Evolutionary conservation across 306 rosid species (phyloP).

Genomic region (Prunus mongolica): DNA sequence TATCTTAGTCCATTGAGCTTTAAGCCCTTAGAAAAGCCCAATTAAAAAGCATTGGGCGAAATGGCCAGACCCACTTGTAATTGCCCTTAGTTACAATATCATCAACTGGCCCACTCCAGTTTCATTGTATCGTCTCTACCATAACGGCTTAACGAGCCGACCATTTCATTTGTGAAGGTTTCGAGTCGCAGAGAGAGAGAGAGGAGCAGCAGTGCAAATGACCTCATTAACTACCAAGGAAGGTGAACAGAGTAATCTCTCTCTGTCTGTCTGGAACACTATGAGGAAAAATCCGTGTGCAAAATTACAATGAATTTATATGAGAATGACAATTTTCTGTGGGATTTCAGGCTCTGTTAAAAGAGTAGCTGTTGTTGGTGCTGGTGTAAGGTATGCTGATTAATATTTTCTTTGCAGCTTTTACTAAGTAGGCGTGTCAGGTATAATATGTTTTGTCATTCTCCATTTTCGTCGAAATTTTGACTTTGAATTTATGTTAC

Average conservation of each 20-base stretch:
- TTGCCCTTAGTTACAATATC: background rate
- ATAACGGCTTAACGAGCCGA: background rate
- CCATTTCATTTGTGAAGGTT: background rate
- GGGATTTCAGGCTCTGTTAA: conserved; percentile 51
- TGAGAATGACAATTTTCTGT: too few species aligned
- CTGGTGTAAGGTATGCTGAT: conserved; percentile 72
- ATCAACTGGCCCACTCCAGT: background rate
- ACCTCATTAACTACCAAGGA: conserved; percentile 42
- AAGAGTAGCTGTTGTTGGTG: conserved; percentile 88
- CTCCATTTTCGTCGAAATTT: background rate
- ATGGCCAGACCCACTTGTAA: background rate
- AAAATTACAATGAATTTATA: background rate
- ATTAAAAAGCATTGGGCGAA: background rate
- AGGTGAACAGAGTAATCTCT: conserved; percentile 34
- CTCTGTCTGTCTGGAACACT: conserved; percentile 2
- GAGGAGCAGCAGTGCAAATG: conserved; percentile 29
- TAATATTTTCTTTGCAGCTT: background rate
- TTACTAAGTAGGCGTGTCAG: background rate
- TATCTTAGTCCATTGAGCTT: background rate
- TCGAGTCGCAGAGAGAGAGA: background rate
- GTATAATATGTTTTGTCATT: background rate
- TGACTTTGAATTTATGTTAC: conserved; percentile 5
- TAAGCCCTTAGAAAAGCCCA: background rate
- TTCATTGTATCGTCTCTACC: background rate
- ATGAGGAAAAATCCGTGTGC: background rate